Percentiles rank a stretch among this genome's conserved stretches.
Evolutionary conservation across 768 basidiomycete species (phyloP).

Genomic region (Russula griseocarnosa): DNA sequence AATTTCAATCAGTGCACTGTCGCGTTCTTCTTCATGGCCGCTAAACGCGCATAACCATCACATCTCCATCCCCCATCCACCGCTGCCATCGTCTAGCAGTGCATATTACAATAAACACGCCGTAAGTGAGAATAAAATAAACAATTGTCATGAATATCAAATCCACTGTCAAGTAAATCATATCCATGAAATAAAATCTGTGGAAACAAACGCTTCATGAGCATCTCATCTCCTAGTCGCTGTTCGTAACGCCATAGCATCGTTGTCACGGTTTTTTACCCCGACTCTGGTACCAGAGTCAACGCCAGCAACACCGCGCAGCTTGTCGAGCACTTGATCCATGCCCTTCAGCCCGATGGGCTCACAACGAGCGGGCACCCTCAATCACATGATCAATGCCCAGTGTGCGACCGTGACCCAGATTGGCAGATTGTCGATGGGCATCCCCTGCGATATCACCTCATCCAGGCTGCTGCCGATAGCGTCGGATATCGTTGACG

Average conservation of each 20-base stretch:
- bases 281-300: not conserved
- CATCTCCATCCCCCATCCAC: too few species aligned
- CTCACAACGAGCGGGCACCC: slow-evolving; percentile 18
- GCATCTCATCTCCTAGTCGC: slow-evolving; percentile 12
- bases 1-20: too few species aligned
- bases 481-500: slow-evolving; percentile 7
- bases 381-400: slow-evolving; percentile 29
- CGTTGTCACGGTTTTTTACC: not conserved
- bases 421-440: not conserved
- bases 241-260: slow-evolving; percentile 4
- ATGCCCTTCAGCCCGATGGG: slow-evolving; percentile 26
- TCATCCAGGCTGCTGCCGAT: slow-evolving; percentile 10
- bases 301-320: slow-evolving; percentile 24
- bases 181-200: slow-evolving; percentile 1
- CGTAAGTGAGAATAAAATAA: slow-evolving; percentile 13
- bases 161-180: not conserved
- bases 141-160: slow-evolving; percentile 16
- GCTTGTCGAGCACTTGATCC: slow-evolving; percentile 27
- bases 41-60: too few species aligned
- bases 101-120: too few species aligned
- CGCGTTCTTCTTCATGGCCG: too few species aligned
- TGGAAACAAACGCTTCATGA: slow-evolving; percentile 15
- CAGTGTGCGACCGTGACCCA: slow-evolving; percentile 13
- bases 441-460: slow-evolving; percentile 7
- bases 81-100: too few species aligned